Base-by-base conservation (phyloP, 2,329 filamentous ascomycete species). In the Fusarium proliferatum region DNA sequence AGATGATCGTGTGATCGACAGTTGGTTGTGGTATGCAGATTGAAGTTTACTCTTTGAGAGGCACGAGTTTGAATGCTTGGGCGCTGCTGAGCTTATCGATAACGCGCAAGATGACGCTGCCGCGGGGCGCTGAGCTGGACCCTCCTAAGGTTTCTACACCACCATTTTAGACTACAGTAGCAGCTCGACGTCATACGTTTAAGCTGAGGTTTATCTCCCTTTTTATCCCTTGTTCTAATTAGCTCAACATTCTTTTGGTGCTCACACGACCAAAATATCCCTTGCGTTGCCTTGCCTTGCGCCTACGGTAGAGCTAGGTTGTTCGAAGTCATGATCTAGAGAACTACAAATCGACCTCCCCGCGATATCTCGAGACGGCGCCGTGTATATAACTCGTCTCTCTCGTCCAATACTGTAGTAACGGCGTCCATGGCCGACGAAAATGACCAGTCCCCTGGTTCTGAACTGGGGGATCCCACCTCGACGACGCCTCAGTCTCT, bases 401-500 rank as follows among this genome's bases (percentile, higher is more conserved):
- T 57, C 21, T 67, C 69, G 8, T 76, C 70, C 15, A 52, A 42
- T n/a, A 57, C 52, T 23, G 39, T 49, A 53, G 72, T 68, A 43
- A 82, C 80, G 80, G 68, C 75, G 21, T 68, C 74, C n/a, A 64
- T 78, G 34, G 67, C 73, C 10, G 78, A 76, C n/a, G 74, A 78
- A 65, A 75, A 79, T 48, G 81, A 77, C 21, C 75, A 77, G 52
- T 84, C 84, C 28, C 77, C 78, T 52, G 74, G 69, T 23, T 82
- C 83, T 39, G 87, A 89, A 23, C 79, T 83, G 13, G 82, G 82
- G 61, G 86, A 89, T 42, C 77, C 84, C 3, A 76, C 84, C 5
- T 75, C 74, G 26, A 81, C 86, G 19, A 86, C 84, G 42, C 88
- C 87, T 2, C 85, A 87, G 60, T 91, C 90, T 7, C 87, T 92